Percentiles rank a stretch among this genome's conserved stretches.
Evolutionary conservation across 805 yeast species (phyloP).

Genomic region (Nakazawaea holstii): DNA sequence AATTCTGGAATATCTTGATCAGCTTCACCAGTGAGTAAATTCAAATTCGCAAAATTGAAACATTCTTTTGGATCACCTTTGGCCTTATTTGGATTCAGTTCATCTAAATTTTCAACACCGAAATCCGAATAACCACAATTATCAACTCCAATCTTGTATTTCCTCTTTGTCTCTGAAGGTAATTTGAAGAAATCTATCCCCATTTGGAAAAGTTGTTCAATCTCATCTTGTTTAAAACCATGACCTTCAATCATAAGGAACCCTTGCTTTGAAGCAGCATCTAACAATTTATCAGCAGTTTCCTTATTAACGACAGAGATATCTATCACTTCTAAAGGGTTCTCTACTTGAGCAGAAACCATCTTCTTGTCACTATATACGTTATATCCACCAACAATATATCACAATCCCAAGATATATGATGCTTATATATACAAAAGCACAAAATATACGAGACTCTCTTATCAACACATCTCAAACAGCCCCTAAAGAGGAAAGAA

Average conservation of each 20-base stretch:
- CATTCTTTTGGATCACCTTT: conserved; percentile 48
- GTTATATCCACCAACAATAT: too few relatives aligned
- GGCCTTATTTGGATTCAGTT: conserved; percentile 25
- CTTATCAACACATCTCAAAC: too few relatives aligned
- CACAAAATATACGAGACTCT: too few relatives aligned
- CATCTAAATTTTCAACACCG: conserved; percentile 38
- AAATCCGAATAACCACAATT: conserved; percentile 43
- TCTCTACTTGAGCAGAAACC: conserved; percentile 21
- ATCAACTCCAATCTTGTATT: conserved; percentile 26
- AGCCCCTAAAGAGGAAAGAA: too few relatives aligned
- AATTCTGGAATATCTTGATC: conserved; percentile 44
- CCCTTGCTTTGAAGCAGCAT: conserved; percentile 47
- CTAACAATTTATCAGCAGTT: conserved; percentile 46
- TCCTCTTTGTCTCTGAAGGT: conserved; percentile 27
- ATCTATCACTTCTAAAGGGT: conserved; percentile 55
- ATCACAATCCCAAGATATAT: too few relatives aligned
- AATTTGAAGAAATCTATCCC: conserved; percentile 21
- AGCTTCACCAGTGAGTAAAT: conserved; percentile 42
- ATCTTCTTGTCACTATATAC: conserved; percentile 8
- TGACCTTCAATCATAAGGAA: conserved; percentile 48
- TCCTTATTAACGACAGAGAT: conserved; percentile 34
- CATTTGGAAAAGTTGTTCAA: conserved; percentile 29
- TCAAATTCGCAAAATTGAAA: conserved; percentile 56
- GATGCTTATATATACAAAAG: too few relatives aligned
- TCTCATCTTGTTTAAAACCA: conserved; percentile 37